Evolutionary conservation across 805 yeast genomes (phyloP), one percentile per base, ranked within the genome.

Genomic region (Sungouiozyma intestinalis): DNA sequence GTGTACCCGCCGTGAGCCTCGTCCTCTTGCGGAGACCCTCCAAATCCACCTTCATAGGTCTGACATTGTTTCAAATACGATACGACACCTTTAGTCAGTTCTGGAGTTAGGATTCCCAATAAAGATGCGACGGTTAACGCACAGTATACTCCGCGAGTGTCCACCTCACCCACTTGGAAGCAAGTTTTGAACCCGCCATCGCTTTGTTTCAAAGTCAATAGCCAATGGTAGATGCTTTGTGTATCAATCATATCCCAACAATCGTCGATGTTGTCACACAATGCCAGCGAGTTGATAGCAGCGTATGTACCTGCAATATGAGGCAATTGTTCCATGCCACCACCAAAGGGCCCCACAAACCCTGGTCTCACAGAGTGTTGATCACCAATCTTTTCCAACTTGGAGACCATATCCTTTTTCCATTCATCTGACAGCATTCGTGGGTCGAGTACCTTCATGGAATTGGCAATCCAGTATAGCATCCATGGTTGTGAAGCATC

Each of bases 1-100:
- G 97, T 77, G 58, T 92, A 94, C 1, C 98, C 99, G 2, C 97
- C 98, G 58, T 92, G 99, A 0, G 97, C 97, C 61, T 92, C 99
- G 45, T 76, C 81, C 4, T 72, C 69, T 16, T 58, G 59, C 0
- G 94, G 92, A 16, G 70, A 68, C 1, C 94, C 95, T 1, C 88
- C 86, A 63, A 90, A 84, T 0, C 98, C 98, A 18, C 99, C 98
- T 64, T 94, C 98, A 57, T 73, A 88, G 0, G 90, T 84, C 61
- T 92, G 98, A 52, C 96, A 86, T 11, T 57, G 49, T 0, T 63
- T 51, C 13, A 92, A 50, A 79, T 87, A 90, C 13, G 72, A 73
- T 2, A 67, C 65, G 0, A 77, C 71, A 4, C 74, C 75, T 14
- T 63, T 64, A 0, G 63, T 48, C 7, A 92, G 63, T 46, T 81